Evolutionary conservation across 2,329 filamentous ascomycete species (phyloP).

Genomic region (Ophiostoma perfectum): DNA sequence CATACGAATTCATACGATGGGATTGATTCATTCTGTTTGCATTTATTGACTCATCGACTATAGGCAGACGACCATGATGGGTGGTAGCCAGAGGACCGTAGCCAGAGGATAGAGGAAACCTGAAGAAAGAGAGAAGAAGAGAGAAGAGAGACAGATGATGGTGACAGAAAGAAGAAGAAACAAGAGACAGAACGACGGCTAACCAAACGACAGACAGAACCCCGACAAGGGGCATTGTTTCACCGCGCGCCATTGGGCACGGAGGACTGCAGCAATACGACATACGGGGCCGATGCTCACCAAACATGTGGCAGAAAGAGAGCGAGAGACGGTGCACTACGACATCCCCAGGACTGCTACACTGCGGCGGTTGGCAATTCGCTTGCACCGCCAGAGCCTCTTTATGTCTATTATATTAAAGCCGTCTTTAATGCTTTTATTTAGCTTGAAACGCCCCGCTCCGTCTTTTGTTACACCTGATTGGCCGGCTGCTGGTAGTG

Average conservation of each 20-base stretch:
- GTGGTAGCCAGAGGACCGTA: not conserved
- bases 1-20: not conserved
- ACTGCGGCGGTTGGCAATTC: not conserved
- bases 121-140: not conserved
- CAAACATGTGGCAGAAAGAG: not conserved
- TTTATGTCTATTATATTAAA: not conserved
- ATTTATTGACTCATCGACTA: not conserved
- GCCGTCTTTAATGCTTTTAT: not conserved
- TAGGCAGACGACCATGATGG: not conserved
- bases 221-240: not conserved
- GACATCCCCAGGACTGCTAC: not conserved
- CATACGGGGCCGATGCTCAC: not conserved
- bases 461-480: constrained; percentile 1
- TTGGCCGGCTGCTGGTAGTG: not conserved
- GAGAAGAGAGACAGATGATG: not conserved
- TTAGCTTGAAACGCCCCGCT: constrained; percentile 6
- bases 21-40: not conserved
- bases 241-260: constrained; percentile 7
- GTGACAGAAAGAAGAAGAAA: not conserved
- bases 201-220: not conserved
- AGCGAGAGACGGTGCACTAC: not conserved
- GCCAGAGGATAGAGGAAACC: too few relatives aligned
- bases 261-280: constrained; percentile 5
- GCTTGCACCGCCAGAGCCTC: not conserved
- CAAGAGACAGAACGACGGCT: not conserved